Percentiles rank a stretch among this genome's conserved stretches.
phyloP scores from a whole-genome alignment of 495 filamentous ascomycete species.

The Astrocystis sublimbata region DNA sequence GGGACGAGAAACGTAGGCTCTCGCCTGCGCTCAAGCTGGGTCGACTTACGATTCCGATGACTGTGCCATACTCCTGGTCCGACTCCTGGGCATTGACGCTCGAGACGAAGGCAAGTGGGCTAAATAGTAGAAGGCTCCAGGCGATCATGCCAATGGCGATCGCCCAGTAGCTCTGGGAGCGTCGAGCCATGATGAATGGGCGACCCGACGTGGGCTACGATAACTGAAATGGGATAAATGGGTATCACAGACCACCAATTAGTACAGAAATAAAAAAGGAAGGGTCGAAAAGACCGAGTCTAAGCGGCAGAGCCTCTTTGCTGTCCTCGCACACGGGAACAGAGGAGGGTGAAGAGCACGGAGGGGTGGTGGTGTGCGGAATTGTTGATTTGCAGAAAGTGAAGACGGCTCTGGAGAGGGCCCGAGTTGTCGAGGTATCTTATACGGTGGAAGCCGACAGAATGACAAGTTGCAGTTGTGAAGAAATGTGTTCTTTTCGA shows the following conservation, averaged over 20 bases:
- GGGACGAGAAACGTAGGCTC: no score
- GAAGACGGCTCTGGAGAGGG: not conserved
- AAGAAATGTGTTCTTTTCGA: conserved; percentile 21
- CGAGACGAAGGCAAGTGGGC: conserved; percentile 69
- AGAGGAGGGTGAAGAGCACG: conserved; percentile 13
- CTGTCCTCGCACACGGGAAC: conserved; percentile 18
- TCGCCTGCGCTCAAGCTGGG: no score
- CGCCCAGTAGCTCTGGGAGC: conserved; percentile 54
- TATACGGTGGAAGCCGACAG: conserved; percentile 23
- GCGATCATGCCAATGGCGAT: conserved; percentile 69
- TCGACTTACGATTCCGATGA: conserved; percentile 80
- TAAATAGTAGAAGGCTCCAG: conserved; percentile 82
- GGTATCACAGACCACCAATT: conserved; percentile 16
- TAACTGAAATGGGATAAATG: conserved; percentile 2
- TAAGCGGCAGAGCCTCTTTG: conserved; percentile 10
- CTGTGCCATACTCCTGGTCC: conserved; percentile 75
- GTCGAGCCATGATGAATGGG: conserved; percentile 50
- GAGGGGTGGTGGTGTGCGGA: conserved; percentile 10
- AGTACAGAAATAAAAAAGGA: conserved; percentile 13
- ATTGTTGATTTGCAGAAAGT: conserved; percentile 6
- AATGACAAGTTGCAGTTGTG: conserved; percentile 21
- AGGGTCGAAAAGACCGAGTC: conserved; percentile 12
- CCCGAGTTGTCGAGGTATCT: conserved; percentile 15
- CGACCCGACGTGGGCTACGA: conserved; percentile 11
- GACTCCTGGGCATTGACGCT: conserved; percentile 72